Evolutionary conservation across 2,329 filamentous ascomycete genomes (phyloP).

Genomic region (Stagonosporopsis tanaceti): DNA sequence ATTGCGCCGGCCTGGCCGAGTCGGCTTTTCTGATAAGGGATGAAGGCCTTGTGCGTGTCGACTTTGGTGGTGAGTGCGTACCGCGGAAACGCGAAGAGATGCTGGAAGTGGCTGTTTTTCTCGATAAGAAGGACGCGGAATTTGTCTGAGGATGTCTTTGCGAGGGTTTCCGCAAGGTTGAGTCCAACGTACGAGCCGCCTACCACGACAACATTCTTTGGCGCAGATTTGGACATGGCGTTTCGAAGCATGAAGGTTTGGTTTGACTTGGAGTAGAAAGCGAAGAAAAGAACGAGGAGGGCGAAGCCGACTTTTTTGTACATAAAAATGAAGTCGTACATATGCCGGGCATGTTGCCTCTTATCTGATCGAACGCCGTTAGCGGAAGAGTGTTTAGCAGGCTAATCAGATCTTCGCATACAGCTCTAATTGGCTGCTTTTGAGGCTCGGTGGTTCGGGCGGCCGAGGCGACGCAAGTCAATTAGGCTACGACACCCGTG

Average conservation of each 20-base stretch:
- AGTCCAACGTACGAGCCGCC: constrained; percentile 22
- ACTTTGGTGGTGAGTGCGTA: constrained; percentile 62
- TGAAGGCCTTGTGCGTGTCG: constrained; percentile 67
- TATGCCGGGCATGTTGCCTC: constrained; percentile 9
- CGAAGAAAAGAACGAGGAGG: not conserved
- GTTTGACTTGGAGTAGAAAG: not conserved
- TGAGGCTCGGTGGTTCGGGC: not conserved
- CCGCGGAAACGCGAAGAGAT: constrained; percentile 67
- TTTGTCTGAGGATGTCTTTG: constrained; percentile 24
- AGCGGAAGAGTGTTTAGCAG: constrained; percentile 19
- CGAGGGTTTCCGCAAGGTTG: constrained; percentile 17
- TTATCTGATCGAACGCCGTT: constrained; percentile 14
- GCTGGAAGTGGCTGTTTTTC: constrained; percentile 68
- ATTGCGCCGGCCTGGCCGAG: constrained; percentile 12
- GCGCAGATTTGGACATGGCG: constrained; percentile 4
- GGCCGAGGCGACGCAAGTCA: constrained; percentile 2
- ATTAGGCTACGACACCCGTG: not conserved
- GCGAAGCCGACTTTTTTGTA: constrained; percentile 7
- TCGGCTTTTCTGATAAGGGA: constrained; percentile 61
- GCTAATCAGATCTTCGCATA: constrained; percentile 13
- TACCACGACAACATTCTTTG: constrained; percentile 18
- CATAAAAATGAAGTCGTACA: not conserved
- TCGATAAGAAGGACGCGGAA: constrained; percentile 66
- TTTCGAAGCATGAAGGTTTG: constrained; percentile 7
- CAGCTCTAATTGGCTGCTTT: not conserved